Evolutionary conservation across 2,329 filamentous ascomycete species (phyloP).

Genomic region (Hypoxylon sp.): DNA sequence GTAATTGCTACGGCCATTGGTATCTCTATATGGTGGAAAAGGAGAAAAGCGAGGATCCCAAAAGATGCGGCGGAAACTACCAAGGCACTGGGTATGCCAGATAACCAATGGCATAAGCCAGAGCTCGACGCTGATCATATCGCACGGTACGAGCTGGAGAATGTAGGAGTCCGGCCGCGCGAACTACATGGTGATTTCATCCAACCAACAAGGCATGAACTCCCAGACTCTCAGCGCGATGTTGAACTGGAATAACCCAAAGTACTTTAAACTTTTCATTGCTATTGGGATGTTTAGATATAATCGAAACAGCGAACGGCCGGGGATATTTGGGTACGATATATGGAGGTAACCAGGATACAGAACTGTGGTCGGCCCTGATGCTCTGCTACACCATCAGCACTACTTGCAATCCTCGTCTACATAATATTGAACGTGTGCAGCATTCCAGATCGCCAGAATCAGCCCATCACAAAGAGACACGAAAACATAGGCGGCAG

Average conservation of each 20-base stretch:
- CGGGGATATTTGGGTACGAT: no score
- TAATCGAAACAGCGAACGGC: not conserved
- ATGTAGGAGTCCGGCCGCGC: not conserved
- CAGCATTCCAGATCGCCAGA: not conserved
- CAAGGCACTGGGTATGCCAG: not conserved
- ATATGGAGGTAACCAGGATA: no score
- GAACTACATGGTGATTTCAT: constrained; percentile 8
- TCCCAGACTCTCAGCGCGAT: not conserved
- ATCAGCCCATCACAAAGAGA: not conserved
- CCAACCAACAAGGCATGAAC: not conserved
- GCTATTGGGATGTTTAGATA: not conserved
- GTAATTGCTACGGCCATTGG: not conserved
- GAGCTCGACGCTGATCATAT: constrained; percentile 15
- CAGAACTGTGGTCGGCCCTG: no score
- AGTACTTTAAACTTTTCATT: not conserved
- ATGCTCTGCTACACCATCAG: no score
- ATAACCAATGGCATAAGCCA: constrained; percentile 17
- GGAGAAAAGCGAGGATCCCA: not conserved
- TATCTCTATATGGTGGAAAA: constrained; percentile 5
- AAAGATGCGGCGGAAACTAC: not conserved
- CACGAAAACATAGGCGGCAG: not conserved
- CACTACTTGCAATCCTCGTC: no score
- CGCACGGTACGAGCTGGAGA: constrained; percentile 4
- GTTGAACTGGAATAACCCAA: constrained; percentile 4
- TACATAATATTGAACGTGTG: not conserved